These are phyloP conservation scores for Cercospora sp. DNA, from an alignment of 2,329 filamentous ascomycete genomes.

Conservation along the genomic window DNA sequence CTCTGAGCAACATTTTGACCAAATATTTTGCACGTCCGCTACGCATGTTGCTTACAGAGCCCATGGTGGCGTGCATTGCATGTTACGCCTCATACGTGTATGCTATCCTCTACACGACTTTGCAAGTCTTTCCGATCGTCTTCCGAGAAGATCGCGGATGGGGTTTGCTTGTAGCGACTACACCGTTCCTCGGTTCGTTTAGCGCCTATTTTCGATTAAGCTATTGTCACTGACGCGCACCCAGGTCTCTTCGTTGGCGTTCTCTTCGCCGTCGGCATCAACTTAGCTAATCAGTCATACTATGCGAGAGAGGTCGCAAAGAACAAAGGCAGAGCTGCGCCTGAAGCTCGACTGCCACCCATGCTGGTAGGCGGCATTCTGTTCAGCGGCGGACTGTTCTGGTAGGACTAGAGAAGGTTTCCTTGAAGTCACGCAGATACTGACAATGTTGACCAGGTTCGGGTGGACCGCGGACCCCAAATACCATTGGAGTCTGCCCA, in stretches of 20 bases:
- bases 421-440: background rate
- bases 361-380: conserved; percentile 49
- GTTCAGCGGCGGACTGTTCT: conserved; percentile 36
- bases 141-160: conserved; percentile 49
- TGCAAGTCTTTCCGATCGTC: conserved; percentile 53
- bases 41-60: conserved; percentile 51
- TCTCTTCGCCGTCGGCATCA: conserved; percentile 43
- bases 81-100: conserved; percentile 41
- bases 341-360: conserved; percentile 46
- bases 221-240: background rate
- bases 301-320: conserved; percentile 44
- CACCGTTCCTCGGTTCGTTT: conserved; percentile 38
- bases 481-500: conserved; percentile 46
- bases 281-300: conserved; percentile 51
- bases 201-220: conserved; percentile 39
- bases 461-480: conserved; percentile 29
- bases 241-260: conserved; percentile 47
- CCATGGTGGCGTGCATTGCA: conserved; percentile 46
- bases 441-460: conserved; percentile 17
- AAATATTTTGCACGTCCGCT: conserved; percentile 48
- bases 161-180: conserved; percentile 44
- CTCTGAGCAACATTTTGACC: conserved; percentile 44
- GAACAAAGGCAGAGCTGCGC: conserved; percentile 39
- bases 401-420: background rate
- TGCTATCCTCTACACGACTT: conserved; percentile 49